phyloP scores from a whole-genome alignment of 2,329 filamentous ascomycete species.

The Monilinia polystroma region DNA sequence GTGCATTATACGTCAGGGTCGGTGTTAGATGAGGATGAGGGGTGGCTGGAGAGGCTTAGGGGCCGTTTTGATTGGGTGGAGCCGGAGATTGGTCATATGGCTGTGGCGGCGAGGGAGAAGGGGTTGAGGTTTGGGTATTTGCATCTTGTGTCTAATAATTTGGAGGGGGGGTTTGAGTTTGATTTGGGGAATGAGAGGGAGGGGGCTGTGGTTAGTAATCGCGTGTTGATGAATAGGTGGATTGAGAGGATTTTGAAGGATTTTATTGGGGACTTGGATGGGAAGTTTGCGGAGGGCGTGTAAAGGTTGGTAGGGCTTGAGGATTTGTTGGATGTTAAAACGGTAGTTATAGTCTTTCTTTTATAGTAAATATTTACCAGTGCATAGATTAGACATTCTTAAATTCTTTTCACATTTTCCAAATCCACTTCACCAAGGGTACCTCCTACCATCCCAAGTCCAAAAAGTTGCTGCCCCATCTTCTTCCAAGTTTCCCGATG shows the following conservation, averaged over 20 bases:
- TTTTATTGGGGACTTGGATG: not conserved
- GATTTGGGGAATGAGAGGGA: slow-evolving; percentile 13
- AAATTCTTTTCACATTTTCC: not conserved
- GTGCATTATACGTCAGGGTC: slow-evolving; percentile 4
- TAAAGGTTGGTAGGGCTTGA: not conserved
- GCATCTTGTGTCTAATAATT: slow-evolving; percentile 13
- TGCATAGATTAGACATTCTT: too few relatives aligned
- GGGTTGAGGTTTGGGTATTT: not conserved
- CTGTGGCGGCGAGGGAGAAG: not conserved
- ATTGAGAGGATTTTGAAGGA: not conserved
- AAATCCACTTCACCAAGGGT: not conserved
- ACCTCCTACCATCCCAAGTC: slow-evolving; percentile 10
- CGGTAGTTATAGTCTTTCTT: not conserved
- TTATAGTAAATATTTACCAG: too few relatives aligned
- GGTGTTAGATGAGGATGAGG: slow-evolving; percentile 2
- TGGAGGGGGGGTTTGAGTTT: slow-evolving; percentile 3
- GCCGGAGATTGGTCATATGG: slow-evolving; percentile 13
- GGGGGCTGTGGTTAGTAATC: not conserved
- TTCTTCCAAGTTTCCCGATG: slow-evolving; percentile 1
- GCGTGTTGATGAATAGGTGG: not conserved
- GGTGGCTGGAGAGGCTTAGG: not conserved
- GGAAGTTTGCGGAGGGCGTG: rapidly evolving
- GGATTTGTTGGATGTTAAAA: not conserved
- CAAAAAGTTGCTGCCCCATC: not conserved
- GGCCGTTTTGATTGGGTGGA: slow-evolving; percentile 4